These are phyloP conservation scores for Immersiella caudata DNA, from an alignment of 495 filamentous ascomycete genomes.

Conservation along the genomic window DNA sequence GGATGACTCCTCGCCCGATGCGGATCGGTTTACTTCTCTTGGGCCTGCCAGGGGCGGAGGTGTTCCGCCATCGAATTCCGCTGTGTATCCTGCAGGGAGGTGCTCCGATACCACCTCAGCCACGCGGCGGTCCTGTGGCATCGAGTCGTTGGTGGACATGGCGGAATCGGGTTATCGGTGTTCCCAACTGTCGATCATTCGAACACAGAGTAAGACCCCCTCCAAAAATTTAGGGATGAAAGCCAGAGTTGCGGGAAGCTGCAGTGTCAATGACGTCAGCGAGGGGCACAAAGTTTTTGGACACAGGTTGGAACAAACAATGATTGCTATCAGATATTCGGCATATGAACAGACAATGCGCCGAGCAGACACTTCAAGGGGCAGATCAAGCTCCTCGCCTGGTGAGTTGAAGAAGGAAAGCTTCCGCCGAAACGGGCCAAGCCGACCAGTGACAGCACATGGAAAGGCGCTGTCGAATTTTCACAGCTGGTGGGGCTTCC, in stretches of 20 bases:
- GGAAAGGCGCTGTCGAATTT: background rate
- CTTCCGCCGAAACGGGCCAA: background rate
- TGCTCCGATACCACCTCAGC: constrained; percentile 46
- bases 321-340: background rate
- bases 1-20: constrained; percentile 54
- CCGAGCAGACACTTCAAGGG: background rate
- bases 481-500: background rate
- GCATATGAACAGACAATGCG: too few species aligned
- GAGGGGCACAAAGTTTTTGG: background rate
- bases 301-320: background rate
- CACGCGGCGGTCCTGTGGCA: background rate
- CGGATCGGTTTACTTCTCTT: constrained; percentile 40
- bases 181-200: constrained; percentile 1
- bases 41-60: constrained; percentile 1
- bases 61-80: constrained; percentile 37
- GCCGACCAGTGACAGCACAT: background rate
- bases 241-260: background rate
- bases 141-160: constrained; percentile 14
- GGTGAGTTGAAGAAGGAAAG: background rate
- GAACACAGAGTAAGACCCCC: background rate
- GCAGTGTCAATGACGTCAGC: background rate
- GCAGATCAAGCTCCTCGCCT: background rate
- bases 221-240: background rate
- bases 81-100: constrained; percentile 50
- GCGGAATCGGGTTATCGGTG: background rate